A percentile compares a stretch with the other conserved stretches of the same genome.
Conservation (phyloP, 768 basidiomycete genomes). For the Hydnomerulius pinastri region DNA sequence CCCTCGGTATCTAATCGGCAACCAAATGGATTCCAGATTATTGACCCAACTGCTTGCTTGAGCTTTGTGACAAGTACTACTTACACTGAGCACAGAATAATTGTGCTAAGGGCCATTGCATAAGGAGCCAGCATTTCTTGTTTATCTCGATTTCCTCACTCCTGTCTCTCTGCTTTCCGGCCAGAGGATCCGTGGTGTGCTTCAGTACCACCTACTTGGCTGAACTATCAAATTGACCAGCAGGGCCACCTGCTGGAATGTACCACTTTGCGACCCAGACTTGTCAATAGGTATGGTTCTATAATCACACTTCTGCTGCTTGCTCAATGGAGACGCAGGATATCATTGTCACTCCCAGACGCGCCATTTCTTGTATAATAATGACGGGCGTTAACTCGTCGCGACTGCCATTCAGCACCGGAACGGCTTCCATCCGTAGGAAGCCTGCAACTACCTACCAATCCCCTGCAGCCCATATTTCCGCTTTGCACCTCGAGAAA, state of each 20-base stretch:
- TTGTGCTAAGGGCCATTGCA: too few relatives aligned
- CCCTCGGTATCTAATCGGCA: too few relatives aligned
- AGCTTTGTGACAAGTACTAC: too few relatives aligned
- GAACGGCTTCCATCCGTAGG: constrained; percentile 41
- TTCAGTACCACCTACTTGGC: constrained; percentile 15
- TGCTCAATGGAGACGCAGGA: constrained; percentile 11
- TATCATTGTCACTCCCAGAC: constrained; percentile 7
- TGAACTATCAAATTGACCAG: background rate
- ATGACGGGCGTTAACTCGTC: constrained; percentile 27
- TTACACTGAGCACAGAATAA: too few relatives aligned
- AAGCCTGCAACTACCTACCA: constrained; percentile 62
- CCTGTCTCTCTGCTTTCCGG: constrained; percentile 5
- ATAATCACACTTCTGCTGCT: background rate
- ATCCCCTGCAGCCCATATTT: constrained; percentile 48
- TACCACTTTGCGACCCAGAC: constrained; percentile 11
- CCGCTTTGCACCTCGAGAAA: constrained; percentile 23
- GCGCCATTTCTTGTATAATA: constrained; percentile 11
- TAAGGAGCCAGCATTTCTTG: constrained; percentile 24
- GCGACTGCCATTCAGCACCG: constrained; percentile 4
- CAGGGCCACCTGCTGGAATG: constrained; percentile 32
- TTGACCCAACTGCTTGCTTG: too few relatives aligned
- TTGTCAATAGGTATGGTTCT: constrained; percentile 23
- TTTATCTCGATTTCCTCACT: constrained; percentile 20
- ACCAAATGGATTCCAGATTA: too few relatives aligned
- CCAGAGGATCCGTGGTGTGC: constrained; percentile 10